phyloP scores from a whole-genome alignment of 2,329 filamentous ascomycete species.

The Nannizzia gypsea region DNA sequence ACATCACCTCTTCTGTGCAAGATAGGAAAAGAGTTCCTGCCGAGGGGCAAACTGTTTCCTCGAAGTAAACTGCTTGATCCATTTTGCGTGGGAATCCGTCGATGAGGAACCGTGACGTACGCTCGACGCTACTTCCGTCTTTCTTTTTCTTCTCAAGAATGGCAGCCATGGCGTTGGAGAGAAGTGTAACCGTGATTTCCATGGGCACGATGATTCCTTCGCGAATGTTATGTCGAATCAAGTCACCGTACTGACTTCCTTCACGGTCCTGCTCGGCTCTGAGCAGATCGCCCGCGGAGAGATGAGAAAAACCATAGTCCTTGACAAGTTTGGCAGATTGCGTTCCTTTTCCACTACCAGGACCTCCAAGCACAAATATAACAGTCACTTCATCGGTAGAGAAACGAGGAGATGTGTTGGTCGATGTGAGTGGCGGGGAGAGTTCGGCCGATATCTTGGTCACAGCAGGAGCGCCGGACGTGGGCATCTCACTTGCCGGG shows the following conservation, averaged over 20 bases:
- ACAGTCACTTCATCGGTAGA: slow-evolving; percentile 72
- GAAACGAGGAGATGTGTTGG: slow-evolving; percentile 59
- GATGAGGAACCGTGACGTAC: slow-evolving; percentile 58
- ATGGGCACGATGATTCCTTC: slow-evolving; percentile 96
- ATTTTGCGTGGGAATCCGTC: slow-evolving; percentile 90
- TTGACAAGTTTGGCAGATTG: slow-evolving; percentile 81
- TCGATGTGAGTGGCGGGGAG: slow-evolving; percentile 37
- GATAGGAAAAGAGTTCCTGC: slow-evolving; percentile 88
- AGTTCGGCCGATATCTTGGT: slow-evolving; percentile 20
- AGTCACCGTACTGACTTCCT: slow-evolving; percentile 76
- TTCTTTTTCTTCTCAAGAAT: slow-evolving; percentile 43
- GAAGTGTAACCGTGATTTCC: slow-evolving; percentile 87
- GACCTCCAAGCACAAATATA: slow-evolving; percentile 89
- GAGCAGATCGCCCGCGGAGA: slow-evolving; percentile 85
- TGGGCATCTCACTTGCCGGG: slow-evolving; percentile 2
- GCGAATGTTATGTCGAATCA: slow-evolving; percentile 89
- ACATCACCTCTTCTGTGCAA: slow-evolving; percentile 82
- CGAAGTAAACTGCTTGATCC: slow-evolving; percentile 91
- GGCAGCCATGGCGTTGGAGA: slow-evolving; percentile 84
- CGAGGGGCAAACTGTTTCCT: slow-evolving; percentile 72
- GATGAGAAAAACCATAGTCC: slow-evolving; percentile 82
- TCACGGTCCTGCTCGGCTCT: slow-evolving; percentile 83
- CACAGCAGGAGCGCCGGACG: slow-evolving; percentile 15
- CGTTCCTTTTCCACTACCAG: slow-evolving; percentile 91
- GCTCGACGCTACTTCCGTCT: slow-evolving; percentile 14